Evolutionary conservation across 108 stramenopile genomes (phyloP), one percentile per base, ranked within the genome.

Genomic region (Fistulifera pelliculosa): DNA sequence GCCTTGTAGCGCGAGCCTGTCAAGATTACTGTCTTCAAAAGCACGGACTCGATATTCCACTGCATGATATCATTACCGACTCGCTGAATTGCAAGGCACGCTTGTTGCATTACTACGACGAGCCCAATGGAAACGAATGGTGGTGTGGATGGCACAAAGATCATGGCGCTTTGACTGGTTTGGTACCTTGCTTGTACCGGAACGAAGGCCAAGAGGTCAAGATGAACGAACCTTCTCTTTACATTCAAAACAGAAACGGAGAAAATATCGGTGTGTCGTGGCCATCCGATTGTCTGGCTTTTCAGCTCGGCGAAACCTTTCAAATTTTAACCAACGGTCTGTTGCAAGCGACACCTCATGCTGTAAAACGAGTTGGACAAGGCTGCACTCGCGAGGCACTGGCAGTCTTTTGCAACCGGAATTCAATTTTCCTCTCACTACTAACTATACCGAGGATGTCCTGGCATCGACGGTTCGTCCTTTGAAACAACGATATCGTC

Each of bases 81-180:
- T 58, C 56, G 7, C 41, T 58, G 5, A 58, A 58, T 52, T 74
- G 71, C 50, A 95, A 95, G 60, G 96, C 74, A 15, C 75, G 96
- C 4, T 73, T 97, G 0, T 74, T 97, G 16, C 90, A 95, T 53
- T 97, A 97, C 59, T 97, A 45, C 44, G 44, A 45, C 11, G 21
- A 47, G 39, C 14, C 45, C 28, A 21, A 52, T 16, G 60, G 27
- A 18, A 50, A 35, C 3, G 38, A 62, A 26, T 77, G 75, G 27
- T 97, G 96, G 96, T 97, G 96, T 60, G 94, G 94, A 31, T 95
- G 93, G 91, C 76, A 77, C 47, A 81, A 81, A 24, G 80, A 81
- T 61, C 76, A 77, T 56, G 62, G 40, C n/a, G 87, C 85, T 2
- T 62, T 97, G 3, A 97, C 96, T 28, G 92, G 93, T 14, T 64